Evolutionary conservation across 225 moss, liverwort and hornwort species (phyloP).

Genomic region (Bryum argenteum): DNA sequence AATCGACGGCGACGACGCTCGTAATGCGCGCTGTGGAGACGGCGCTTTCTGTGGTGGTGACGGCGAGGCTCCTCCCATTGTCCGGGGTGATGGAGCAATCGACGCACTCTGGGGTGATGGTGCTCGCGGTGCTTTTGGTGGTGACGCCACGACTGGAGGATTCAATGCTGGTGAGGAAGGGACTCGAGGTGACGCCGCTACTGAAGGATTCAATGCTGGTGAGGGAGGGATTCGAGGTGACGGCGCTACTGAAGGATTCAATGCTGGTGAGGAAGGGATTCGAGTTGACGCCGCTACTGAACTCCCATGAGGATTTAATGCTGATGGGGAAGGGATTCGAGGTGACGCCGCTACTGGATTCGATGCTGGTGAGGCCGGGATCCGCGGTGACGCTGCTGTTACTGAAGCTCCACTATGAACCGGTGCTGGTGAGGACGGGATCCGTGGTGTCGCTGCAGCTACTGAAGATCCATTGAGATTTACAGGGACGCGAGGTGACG

Average conservation of each 20-base stretch:
- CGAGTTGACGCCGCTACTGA: constrained; percentile 5
- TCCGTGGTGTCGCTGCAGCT: not conserved
- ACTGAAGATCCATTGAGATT: not conserved
- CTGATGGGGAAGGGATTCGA: not conserved
- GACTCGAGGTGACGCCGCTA: constrained; percentile 3
- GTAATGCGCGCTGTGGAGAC: constrained; percentile 17
- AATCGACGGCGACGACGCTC: constrained; percentile 27
- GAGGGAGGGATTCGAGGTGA: constrained; percentile 8
- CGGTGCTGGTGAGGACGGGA: not conserved
- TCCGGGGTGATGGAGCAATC: not conserved
- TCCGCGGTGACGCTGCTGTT: not conserved
- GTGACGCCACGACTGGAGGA: not conserved
- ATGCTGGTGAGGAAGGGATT: not conserved
- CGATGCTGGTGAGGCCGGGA: not conserved
- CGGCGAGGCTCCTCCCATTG: not conserved
- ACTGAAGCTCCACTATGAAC: not conserved
- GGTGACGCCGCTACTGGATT: not conserved
- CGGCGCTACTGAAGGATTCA: not conserved
- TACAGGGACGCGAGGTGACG: not conserved
- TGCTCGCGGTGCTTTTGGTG: not conserved
- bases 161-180: not conserved
- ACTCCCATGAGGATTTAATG: not conserved
- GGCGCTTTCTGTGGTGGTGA: not conserved
- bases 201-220: not conserved
- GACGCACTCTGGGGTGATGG: constrained; percentile 9